Evolutionary conservation across 1,284 basidiomycete species (phyloP), one percentile per base, ranked within the genome.

Genomic region (Thelephora terrestris): DNA sequence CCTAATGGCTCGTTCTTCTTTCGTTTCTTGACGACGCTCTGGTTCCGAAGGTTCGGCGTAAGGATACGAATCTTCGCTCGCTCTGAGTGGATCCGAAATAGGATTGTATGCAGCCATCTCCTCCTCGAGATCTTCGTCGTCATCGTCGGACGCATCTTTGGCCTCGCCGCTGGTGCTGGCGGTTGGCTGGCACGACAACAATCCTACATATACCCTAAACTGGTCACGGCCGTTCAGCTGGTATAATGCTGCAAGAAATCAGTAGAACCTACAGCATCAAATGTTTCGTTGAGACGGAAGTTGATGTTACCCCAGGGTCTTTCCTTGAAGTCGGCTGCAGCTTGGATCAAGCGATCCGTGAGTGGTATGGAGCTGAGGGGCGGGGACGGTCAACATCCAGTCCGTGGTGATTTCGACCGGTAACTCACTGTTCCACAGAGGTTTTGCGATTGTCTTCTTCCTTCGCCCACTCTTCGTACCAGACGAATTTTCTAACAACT

Each of bases 391-490:
- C 7, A 40, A 39, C 12, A 18, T 48, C n/a, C 14, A 20, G 29
- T 48, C 20, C n/a, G 12, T 21, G 16, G 23, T 35, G 47, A 39
- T 5, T 16, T 43, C 51, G 34, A 46, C 25, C 45, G 4, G n/a
- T 4, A 7, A 67, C 70, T 50, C 55, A 82, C 79, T 63, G 58
- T 55, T 80, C 67, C 50, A 12, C 48, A 29, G 37, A 50, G 14
- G 58, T 60, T 47, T 55, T 59, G 38, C 64, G 59, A 48, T 68
- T 58, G 51, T 64, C 58, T 58, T 85, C 81, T 7, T 65, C 69
- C 37, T 76, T 73, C 36, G 70, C 71, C 84, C 84, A 87, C 17
- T 74, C 67, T 48, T 84, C 77, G 64, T 73, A 83, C 84, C 83
- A 87, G 38, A 65, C 58, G 55, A 55, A 60, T 42, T 62, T 63